phyloP scores from a whole-genome alignment of 176 grass and related monocot species.

The Sorghum bicolor region Sorghum_bicolor_NCBIv3 NC_012870.2:67629001-67629500 shows the following conservation, averaged over 20 bases:
- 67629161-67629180: neutral
- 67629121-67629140: neutral
- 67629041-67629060: neutral
- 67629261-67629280: neutral
- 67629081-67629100: neutral
- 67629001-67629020: neutral
- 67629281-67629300: neutral
- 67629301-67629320: neutral
- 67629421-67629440: slow-evolving; percentile 32
- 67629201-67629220: neutral
- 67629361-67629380: neutral
- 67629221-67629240: neutral
- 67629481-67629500: slow-evolving; percentile 30
- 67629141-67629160: slow-evolving; percentile 13
- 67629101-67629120: neutral
- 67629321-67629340: neutral
- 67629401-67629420: neutral
- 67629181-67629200: slow-evolving; percentile 1
- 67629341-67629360: neutral
- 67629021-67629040: neutral
- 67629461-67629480: slow-evolving; percentile 13
- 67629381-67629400: slow-evolving; percentile 18
- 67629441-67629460: slow-evolving; percentile 23
- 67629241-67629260: neutral
- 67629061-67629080: slow-evolving; percentile 2